Conservation (phyloP, 2,329 filamentous ascomycete species). For the Penicillium vulpinum region DNA sequence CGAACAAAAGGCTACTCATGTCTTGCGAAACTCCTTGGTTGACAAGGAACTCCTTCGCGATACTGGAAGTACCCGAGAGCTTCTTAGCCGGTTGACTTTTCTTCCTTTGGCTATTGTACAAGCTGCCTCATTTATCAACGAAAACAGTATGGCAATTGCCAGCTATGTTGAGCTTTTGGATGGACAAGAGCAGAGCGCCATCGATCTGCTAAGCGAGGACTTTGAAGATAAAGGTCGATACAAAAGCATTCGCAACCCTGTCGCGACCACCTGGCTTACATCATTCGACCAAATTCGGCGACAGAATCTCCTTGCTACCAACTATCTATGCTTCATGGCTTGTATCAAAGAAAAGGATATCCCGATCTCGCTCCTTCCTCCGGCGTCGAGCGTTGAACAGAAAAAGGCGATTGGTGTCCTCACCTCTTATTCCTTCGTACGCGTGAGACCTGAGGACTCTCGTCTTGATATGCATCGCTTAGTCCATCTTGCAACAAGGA, state of each 20-base stretch:
- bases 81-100: conserved; percentile 25
- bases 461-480: conserved; percentile 32
- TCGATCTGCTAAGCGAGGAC: conserved; percentile 30
- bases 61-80: not conserved
- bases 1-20: conserved; percentile 4
- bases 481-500: conserved; percentile 31
- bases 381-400: not conserved
- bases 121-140: conserved; percentile 33
- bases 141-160: conserved; percentile 14
- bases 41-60: conserved; percentile 21
- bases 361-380: conserved; percentile 26
- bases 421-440: conserved; percentile 24
- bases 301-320: conserved; percentile 16
- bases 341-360: conserved; percentile 31
- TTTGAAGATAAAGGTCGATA: conserved; percentile 34
- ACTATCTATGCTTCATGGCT: conserved; percentile 32
- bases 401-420: conserved; percentile 24
- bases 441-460: not conserved
- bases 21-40: conserved; percentile 19
- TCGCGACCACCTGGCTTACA: conserved; percentile 37
- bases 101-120: conserved; percentile 37
- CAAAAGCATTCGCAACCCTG: conserved; percentile 30
- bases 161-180: conserved; percentile 22
- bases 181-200: conserved; percentile 20
- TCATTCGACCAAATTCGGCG: conserved; percentile 34